Evolutionary conservation across 164 flowering plant species (phyloP).

Genomic region (Buxus sempervirens): DNA sequence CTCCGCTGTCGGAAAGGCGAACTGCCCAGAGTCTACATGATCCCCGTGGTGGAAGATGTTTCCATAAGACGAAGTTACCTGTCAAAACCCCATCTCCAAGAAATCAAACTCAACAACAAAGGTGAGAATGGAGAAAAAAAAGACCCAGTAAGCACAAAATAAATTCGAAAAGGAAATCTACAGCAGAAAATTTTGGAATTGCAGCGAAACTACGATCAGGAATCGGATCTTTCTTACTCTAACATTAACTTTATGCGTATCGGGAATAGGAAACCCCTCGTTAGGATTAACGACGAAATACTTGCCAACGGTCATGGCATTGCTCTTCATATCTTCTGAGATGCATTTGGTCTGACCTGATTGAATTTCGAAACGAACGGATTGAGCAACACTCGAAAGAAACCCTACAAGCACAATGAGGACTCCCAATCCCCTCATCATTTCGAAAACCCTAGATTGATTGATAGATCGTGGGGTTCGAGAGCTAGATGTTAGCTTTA

Average conservation of each 20-base stretch:
- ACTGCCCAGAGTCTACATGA: conserved; percentile 49
- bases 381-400: conserved; percentile 6
- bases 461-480: neutral
- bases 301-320: conserved; percentile 63
- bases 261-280: conserved; percentile 47
- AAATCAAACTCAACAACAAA: neutral
- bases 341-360: conserved; percentile 65
- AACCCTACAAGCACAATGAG: neutral
- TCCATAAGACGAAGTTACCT: conserved; percentile 63
- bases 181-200: neutral
- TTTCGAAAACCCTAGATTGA: neutral
- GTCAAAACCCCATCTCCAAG: neutral
- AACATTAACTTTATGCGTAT: conserved; percentile 50
- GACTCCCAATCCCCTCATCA: neutral
- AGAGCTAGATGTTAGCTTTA: neutral
- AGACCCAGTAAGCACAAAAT: too few relatives aligned
- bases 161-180: neutral
- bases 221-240: conserved; percentile 32
- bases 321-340: conserved; percentile 54
- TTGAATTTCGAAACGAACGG: conserved; percentile 51
- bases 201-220: neutral
- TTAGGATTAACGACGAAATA: conserved; percentile 56
- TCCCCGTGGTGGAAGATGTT: conserved; percentile 47
- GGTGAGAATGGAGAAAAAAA: too few relatives aligned
- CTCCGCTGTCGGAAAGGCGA: conserved; percentile 53